A percentile compares a stretch with the other conserved stretches of the same genome.
Evolutionary conservation across 345 rosid species (phyloP).

Genomic region (Cardamine occulta): DNA sequence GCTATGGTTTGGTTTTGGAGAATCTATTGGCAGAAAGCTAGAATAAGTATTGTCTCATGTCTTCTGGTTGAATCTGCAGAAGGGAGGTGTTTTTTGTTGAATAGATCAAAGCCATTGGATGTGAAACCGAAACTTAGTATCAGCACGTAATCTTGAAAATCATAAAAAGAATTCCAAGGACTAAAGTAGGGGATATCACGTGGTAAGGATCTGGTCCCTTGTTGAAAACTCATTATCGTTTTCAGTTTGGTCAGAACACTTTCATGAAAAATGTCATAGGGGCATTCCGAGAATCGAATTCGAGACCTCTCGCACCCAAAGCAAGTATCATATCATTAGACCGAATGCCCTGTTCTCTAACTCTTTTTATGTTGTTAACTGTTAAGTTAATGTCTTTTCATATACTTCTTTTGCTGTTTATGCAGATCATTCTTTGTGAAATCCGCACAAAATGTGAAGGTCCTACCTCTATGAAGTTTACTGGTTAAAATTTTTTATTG

Average conservation of each 20-base stretch:
- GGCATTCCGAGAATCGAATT: conserved; percentile 75
- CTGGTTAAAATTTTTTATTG: neutral
- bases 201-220: neutral
- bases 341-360: too few relatives aligned
- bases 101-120: neutral
- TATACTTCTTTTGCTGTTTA: neutral
- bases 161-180: neutral
- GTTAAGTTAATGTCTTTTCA: neutral
- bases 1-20: neutral
- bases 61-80: neutral
- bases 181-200: neutral
- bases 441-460: neutral
- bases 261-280: conserved; percentile 19
- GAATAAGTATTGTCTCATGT: neutral
- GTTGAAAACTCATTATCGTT: neutral
- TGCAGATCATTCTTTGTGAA: conserved; percentile 1
- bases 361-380: neutral
- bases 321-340: too few relatives aligned
- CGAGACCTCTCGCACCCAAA: conserved; percentile 87
- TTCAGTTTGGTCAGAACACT: too few relatives aligned
- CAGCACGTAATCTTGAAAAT: neutral
- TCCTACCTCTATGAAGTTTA: neutral
- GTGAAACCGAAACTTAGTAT: neutral
- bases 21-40: neutral
- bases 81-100: neutral